A percentile compares a stretch with the other conserved stretches of the same genome.
These are phyloP conservation scores for Phytopythium litorale DNA, from an alignment of 352 stramenopile species.

Conservation along the genomic window DNA sequence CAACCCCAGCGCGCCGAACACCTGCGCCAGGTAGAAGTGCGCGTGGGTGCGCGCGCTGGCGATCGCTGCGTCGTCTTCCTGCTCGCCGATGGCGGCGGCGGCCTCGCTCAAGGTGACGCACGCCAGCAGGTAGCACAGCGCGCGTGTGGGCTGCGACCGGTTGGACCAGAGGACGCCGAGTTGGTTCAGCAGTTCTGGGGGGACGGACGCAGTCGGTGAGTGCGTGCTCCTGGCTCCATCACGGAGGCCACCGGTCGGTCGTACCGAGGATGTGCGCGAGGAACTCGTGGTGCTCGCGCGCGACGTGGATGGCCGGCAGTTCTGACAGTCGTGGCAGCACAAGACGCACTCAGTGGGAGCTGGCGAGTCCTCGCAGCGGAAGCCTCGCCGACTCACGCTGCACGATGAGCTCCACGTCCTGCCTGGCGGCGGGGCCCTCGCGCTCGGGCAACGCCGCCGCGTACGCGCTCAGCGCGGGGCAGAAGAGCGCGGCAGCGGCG, in stretches of 20 bases:
- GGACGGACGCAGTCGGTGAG: background rate
- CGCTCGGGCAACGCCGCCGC: slow-evolving; percentile 12
- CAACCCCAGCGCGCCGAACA: slow-evolving; percentile 49
- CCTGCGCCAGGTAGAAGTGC: slow-evolving; percentile 71
- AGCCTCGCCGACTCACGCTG: background rate
- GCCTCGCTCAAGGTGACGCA: slow-evolving; percentile 20
- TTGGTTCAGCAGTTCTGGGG: slow-evolving; percentile 48
- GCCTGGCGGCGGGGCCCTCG: slow-evolving; percentile 14
- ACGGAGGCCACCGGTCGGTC: background rate
- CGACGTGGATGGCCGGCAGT: slow-evolving; percentile 17
- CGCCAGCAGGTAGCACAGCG: slow-evolving; percentile 56
- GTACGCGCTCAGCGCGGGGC: slow-evolving; percentile 34
- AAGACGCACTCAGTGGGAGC: background rate
- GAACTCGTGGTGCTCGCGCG: slow-evolving; percentile 13
- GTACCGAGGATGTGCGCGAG: slow-evolving; percentile 16
- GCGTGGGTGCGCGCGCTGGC: slow-evolving; percentile 34
- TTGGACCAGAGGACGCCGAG: slow-evolving; percentile 70
- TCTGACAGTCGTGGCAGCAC: slow-evolving; percentile 1
- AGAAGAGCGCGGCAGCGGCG: slow-evolving; percentile 30
- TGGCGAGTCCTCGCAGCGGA: background rate
- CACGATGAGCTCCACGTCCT: slow-evolving; percentile 9
- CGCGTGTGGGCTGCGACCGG: slow-evolving; percentile 31
- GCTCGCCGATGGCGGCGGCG: background rate
- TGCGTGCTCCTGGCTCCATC: background rate
- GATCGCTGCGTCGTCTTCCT: slow-evolving; percentile 8